Evolutionary conservation across 177 flowering plant species (phyloP), one percentile per base, ranked within the genome.

Genomic region (Vitis hybrid): DNA sequence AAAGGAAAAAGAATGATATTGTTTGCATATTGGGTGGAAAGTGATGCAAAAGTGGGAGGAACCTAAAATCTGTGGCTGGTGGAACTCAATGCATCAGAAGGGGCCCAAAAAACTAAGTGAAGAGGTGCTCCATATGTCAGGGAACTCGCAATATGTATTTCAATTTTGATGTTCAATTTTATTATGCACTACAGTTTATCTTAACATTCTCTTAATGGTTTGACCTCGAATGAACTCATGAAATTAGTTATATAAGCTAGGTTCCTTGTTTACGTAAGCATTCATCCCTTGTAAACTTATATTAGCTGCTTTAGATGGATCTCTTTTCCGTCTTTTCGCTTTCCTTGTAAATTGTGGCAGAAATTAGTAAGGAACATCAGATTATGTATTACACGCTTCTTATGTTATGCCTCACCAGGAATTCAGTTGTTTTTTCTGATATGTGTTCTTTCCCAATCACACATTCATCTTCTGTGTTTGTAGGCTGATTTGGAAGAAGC

Each of bases 401-500:
- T 32, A 61, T 32, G 13, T 32, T 32, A 40, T 15, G 64, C 35
- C 15, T 61, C 18, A 16, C 12, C 64, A 46, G 16, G 35, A 8
- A 11, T 4, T 56, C 52, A 32, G 12, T 21, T 16, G 11, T 21
- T 18, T 70, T 55, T 51, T 40, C 19, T 70, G 30, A 60, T 60
- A 51, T 52, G 35, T 56, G 27, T 18, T 65, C 52, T 58, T 51
- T 4, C 48, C 51, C 57, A 21, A 9, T 70, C 7, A 6, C 60
- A 8, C 24, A 16, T 63, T 4, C 11, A 6, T 69, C 6, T 7
- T 16, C 6, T 49, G 24, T 54, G 4, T 21, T 58, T 75, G 71
- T 63, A 85, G 88, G 78, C 81, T 75, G 88, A 85, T 68, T 14
- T 85, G 75, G 88, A 85, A 74, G 88, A 85, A 73, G 78, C 86